Base-by-base conservation (phyloP, 345 rosid genomes). In the Populus davidiana region DNA sequence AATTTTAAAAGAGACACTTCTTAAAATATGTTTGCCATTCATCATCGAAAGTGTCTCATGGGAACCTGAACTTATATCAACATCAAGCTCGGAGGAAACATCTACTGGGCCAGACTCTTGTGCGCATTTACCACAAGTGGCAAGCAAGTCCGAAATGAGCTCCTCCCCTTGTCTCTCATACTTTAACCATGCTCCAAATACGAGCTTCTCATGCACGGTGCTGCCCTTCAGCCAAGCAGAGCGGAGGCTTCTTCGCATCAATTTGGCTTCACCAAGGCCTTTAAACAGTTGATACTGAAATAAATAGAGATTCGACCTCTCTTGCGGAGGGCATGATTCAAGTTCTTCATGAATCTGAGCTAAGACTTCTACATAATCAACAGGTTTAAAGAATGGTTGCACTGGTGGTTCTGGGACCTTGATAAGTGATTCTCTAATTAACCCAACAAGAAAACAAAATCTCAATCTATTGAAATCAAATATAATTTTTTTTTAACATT, bases 341-440 rank as follows among this genome's bases (percentile, higher is more conserved):
- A 96, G 96, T 77, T 92, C 98, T 86, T 96, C 98, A 70, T 93
- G 99, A 88, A 93, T 90, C 86, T 90, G 94, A 73, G 98, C 93
- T 84, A 96, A 87, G 78, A 94, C 98, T 89, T 93, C 95, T 84
- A 96, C 98, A 50, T 96, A 94, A 83, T 91, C 95, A 75, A 90
- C 82, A 68, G 99, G 99, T 77, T 89, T 94, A 87, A 82, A 94
- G 83, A 79, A 86, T 27, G 99, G 98, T 38, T 89, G 84, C 64
- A 96, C 78, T 50, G 83, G 89, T 4, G 96, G 93, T 79, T 94
- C 94, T 1, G 99, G 91, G 63, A 96, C 96, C 92, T 93, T 93
- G 91, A 92, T 88, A 83, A 96, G 87, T 16, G 99, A 93, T 80
- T 92, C 99, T 89, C 98, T 96, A 81, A 59, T 64, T 10, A 72